Evolutionary conservation across 2,329 filamentous ascomycete genomes (phyloP).

Genomic region (Aureobasidium sp.): DNA sequence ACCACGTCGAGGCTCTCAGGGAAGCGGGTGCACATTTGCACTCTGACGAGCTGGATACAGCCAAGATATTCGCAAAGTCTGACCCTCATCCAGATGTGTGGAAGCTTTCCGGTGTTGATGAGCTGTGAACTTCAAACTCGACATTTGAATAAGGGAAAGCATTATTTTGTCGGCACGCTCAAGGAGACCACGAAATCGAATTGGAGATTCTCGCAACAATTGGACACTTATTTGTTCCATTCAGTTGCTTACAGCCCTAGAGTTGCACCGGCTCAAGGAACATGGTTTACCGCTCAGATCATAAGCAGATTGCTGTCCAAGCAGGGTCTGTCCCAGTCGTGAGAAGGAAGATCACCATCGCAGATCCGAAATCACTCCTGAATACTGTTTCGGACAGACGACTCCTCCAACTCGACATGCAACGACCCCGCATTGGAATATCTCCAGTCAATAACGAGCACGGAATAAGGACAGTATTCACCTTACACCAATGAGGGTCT

Average conservation of each 20-base stretch:
- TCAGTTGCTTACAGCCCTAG: too few relatives aligned
- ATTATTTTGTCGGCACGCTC: background rate
- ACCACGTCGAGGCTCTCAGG: slow-evolving; percentile 46
- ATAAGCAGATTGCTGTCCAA: background rate
- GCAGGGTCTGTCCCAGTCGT: background rate
- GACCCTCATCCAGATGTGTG: slow-evolving; percentile 9
- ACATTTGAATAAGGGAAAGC: background rate
- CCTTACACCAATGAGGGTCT: background rate
- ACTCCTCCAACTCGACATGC: background rate
- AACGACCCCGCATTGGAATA: background rate
- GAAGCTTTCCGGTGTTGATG: slow-evolving; percentile 11
- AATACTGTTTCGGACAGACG: background rate
- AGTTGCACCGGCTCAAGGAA: background rate
- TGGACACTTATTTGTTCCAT: too few relatives aligned
- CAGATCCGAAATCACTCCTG: too few relatives aligned
- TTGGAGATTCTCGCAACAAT: background rate
- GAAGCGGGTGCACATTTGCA: slow-evolving; percentile 53
- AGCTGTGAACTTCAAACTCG: background rate
- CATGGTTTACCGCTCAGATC: too few relatives aligned
- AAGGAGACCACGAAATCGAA: background rate
- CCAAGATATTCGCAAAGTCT: slow-evolving; percentile 32
- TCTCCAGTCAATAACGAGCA: background rate
- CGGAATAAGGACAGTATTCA: background rate
- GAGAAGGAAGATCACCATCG: background rate
- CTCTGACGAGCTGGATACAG: slow-evolving; percentile 46